Evolutionary conservation across 129 eudicot genomes (phyloP).

Genomic region (Pulicaria dysenterica): DNA sequence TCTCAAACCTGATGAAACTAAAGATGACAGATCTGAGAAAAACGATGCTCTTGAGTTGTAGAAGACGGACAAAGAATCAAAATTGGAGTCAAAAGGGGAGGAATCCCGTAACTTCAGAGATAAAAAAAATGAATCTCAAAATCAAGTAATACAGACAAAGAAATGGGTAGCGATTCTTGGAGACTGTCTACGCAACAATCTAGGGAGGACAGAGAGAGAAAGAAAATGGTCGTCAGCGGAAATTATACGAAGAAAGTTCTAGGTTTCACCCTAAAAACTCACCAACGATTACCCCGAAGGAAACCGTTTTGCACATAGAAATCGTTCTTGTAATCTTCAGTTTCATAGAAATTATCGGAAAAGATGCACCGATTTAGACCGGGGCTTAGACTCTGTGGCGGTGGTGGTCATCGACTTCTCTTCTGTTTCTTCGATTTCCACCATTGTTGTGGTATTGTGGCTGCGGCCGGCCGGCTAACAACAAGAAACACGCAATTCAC

Average conservation of each 20-base stretch:
- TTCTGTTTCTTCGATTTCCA: constrained; percentile 51
- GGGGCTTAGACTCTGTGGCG: constrained; percentile 16
- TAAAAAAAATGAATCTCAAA: neutral
- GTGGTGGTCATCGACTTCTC: neutral
- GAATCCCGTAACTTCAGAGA: neutral
- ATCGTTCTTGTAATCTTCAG: too few relatives aligned
- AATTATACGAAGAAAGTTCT: constrained; percentile 28
- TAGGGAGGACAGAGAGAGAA: constrained; percentile 18
- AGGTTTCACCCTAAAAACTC: too few relatives aligned
- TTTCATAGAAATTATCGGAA: too few relatives aligned
- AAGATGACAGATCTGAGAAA: constrained; percentile 30
- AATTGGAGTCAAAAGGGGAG: constrained; percentile 18
- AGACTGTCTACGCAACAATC: constrained; percentile 24
- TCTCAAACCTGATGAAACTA: constrained; percentile 31
- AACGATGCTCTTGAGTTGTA: neutral
- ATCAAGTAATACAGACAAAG: neutral
- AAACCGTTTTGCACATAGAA: too few relatives aligned
- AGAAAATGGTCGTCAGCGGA: constrained; percentile 11
- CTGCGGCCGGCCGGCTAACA: constrained; percentile 1
- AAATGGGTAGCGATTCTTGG: constrained; percentile 24
- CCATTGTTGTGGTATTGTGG: constrained; percentile 23
- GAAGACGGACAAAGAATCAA: constrained; percentile 2
- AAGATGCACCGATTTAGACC: constrained; percentile 47
- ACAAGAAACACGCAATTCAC: neutral
- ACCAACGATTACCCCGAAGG: too few relatives aligned